Base-by-base conservation (phyloP, 139 green algal species). In the Diplosphaera chodatii region DNA sequence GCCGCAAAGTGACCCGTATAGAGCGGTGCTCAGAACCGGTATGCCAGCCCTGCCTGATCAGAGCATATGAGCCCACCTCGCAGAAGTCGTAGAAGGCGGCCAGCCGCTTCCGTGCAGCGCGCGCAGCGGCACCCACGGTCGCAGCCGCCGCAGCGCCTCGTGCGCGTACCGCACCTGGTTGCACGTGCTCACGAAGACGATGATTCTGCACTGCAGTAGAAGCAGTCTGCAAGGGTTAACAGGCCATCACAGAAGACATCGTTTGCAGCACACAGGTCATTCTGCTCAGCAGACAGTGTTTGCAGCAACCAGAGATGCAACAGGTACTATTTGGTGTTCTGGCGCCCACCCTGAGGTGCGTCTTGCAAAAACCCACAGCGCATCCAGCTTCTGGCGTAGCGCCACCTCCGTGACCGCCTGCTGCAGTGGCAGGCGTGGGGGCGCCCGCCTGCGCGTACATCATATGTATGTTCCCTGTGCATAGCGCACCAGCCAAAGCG, bases 91-190 rank as follows among this genome's bases (percentile, higher is more conserved):
- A 83, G 71, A 91, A 97, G 41, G 89, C 87, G 0, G 65, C 84
- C 76, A 96, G 87, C n/a, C 95, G 86, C 77, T 92, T 92, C 95
- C 95, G 76, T 99, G 93, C 66, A 99, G 86, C 37, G 78, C 84
- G 66, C 88, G 82, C 37, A 99, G 74, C 21, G 91, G 90, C 20
- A 96, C 82, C 13, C 94, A 94, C 5, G 95, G 95, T 5, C 92
- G 83, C 79, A 99, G 87, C 73, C 86, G 88, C 40, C 83, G 77
- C 74, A 99, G 96, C 4, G 90, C 87, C 71, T 98, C 94, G 64
- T 91, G 86, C n/a, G 96, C 73, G 78, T 98, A 98, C 25, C 90
- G 86, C 1, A 97, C 91, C 82, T 99, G 95, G 80, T 98, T 99
- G 90, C 95, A 99, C 2, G 90, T 98, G 37, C 86, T 92, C 4